Base-by-base conservation (phyloP, 768 basidiomycete species). In the Boletus rubroflammeus region DNA sequence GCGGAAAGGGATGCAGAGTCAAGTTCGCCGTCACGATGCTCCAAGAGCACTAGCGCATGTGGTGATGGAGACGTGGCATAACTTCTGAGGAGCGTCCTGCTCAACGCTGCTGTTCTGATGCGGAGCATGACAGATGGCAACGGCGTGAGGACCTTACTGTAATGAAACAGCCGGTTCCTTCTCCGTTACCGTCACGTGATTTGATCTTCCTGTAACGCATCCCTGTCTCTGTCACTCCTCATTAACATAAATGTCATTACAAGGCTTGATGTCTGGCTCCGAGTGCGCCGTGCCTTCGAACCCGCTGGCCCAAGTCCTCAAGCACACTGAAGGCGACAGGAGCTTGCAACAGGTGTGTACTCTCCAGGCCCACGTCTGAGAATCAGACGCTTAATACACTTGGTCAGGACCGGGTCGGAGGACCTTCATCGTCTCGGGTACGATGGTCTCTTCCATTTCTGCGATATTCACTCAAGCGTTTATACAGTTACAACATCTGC, bases 1-100 rank as follows among this genome's bases (percentile, higher is more conserved):
- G 97, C 96, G 32, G 90, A 94, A 53, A 98, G 78, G 14, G 90
- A 90, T 14, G 84, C 86, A 1, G 93, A 81, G 54, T 94, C 91
- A 58, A 98, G 80, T 54, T 81, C 78, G 35, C 93, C 93, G 46
- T 82, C 77, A 43, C 83, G 81, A 67, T 98, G 93, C 71, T 98
- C 96, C 44, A 98, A 77, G 60, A 91, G 86, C n/a, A 97, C 85
- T 5, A 97, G 82, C 1, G 88, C 84, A 71, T 89, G 86, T 0
- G 88, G 84, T 31, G 83, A 75, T 5, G 78, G 53, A 23, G 79
- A 70, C 4, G 85, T 81, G 5, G 88, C 81, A 67, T 89, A 90
- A 19, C 56, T n/a, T 49, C 62, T 61, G 32, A 45, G 23, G 51
- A 67, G 29, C 6, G 76, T 67, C 54, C 84, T 73, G 47, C 47